Evolutionary conservation across 2,329 filamentous ascomycete species (phyloP).

Genomic region (Pseudopyrenochaeta lycopersici): DNA sequence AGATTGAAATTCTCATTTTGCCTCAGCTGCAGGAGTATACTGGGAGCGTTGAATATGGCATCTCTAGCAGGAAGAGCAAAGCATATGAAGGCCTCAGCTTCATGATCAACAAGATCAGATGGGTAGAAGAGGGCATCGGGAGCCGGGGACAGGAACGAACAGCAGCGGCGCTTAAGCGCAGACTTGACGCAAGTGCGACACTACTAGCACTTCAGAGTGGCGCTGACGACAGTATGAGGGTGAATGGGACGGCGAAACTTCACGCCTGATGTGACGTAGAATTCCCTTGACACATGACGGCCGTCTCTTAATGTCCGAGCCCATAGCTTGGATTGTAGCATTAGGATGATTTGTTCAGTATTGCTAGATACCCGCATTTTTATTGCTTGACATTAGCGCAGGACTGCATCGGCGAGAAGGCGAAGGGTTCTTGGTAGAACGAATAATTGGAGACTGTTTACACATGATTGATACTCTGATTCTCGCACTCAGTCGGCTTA

Average conservation of each 20-base stretch:
- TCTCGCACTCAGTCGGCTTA: neutral
- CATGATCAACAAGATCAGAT: constrained; percentile 81
- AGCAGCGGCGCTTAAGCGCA: constrained; percentile 47
- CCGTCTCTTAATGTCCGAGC: constrained; percentile 12
- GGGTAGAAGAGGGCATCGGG: constrained; percentile 77
- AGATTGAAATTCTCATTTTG: constrained; percentile 86
- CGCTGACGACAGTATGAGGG: constrained; percentile 28
- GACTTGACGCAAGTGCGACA: constrained; percentile 47
- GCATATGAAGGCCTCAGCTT: constrained; percentile 90
- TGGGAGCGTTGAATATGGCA: constrained; percentile 77
- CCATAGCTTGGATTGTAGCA: constrained; percentile 28
- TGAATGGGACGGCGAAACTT: constrained; percentile 40
- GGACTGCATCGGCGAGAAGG: constrained; percentile 5
- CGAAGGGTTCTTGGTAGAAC: constrained; percentile 4
- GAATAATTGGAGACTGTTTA: constrained; percentile 3
- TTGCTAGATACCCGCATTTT: constrained; percentile 53
- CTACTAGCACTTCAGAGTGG: constrained; percentile 44
- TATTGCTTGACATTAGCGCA: constrained; percentile 28
- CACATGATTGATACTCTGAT: neutral
- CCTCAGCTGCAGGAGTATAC: constrained; percentile 81
- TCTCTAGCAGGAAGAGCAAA: constrained; percentile 83
- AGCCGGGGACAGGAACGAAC: constrained; percentile 49
- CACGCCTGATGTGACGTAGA: constrained; percentile 29
- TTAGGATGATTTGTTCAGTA: constrained; percentile 39
- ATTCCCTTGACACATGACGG: constrained; percentile 19